Evolutionary conservation across 192 early-diverging fungal genomes (phyloP).

Genomic region (Coemansia sp.): DNA sequence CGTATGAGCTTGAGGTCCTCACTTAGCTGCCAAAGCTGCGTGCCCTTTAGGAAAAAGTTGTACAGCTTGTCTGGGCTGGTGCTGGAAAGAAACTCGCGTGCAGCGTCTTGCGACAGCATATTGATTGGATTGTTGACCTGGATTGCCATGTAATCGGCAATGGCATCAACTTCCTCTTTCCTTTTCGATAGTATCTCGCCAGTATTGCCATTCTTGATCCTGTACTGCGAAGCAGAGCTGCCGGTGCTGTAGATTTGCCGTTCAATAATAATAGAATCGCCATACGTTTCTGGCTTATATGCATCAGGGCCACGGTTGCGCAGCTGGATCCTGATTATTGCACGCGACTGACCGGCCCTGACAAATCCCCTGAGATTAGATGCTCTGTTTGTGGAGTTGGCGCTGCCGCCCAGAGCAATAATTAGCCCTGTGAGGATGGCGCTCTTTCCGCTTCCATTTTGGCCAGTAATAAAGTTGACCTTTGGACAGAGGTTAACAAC

Average conservation of each 20-base stretch:
- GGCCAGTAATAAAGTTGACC: slow-evolving; percentile 96
- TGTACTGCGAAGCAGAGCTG: slow-evolving; percentile 61
- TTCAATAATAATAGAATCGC: slow-evolving; percentile 79
- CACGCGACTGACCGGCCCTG: slow-evolving; percentile 74
- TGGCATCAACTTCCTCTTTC: slow-evolving; percentile 78
- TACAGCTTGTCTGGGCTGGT: slow-evolving; percentile 87
- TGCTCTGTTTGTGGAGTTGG: slow-evolving; percentile 83
- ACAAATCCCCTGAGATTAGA: slow-evolving; percentile 74
- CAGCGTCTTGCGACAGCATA: slow-evolving; percentile 90
- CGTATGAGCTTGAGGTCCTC: slow-evolving; percentile 68
- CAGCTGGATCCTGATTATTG: slow-evolving; percentile 66
- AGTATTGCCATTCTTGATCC: slow-evolving; percentile 65
- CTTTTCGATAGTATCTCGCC: slow-evolving; percentile 71
- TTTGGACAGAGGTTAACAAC: slow-evolving; percentile 77
- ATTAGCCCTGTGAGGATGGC: slow-evolving; percentile 90
- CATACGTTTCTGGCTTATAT: slow-evolving; percentile 77
- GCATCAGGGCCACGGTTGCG: slow-evolving; percentile 86
- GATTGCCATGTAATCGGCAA: slow-evolving; percentile 88
- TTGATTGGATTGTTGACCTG: slow-evolving; percentile 93
- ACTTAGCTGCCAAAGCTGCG: slow-evolving; percentile 76
- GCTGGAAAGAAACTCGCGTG: slow-evolving; percentile 83
- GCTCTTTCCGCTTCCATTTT: slow-evolving; percentile 98
- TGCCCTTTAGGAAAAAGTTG: slow-evolving; percentile 87
- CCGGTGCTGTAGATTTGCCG: slow-evolving; percentile 64
- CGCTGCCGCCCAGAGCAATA: slow-evolving; percentile 91